These are phyloP conservation scores for Cardamine resedifolia DNA, from an alignment of 345 rosid genomes.

Conservation along the genomic window DNA sequence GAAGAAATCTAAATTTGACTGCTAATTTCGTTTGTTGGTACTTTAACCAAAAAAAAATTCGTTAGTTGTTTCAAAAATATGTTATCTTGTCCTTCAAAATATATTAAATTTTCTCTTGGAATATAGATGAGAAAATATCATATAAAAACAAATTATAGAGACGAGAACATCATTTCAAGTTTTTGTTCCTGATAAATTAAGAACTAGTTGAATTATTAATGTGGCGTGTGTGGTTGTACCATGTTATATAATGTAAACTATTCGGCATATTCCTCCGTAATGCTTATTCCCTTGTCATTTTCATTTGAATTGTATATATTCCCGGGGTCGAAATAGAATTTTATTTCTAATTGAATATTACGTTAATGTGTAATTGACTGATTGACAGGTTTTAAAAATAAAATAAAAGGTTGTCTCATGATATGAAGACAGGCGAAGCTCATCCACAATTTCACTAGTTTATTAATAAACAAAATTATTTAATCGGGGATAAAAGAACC, in stretches of 20 bases:
- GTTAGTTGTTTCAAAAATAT: neutral
- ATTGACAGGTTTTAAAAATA: slow-evolving; percentile 18
- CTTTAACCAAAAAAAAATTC: no score
- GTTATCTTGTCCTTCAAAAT: neutral
- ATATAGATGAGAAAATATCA: slow-evolving; percentile 16
- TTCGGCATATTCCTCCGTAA: slow-evolving; percentile 23
- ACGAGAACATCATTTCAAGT: neutral
- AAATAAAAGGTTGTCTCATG: slow-evolving; percentile 29
- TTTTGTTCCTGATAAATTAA: neutral
- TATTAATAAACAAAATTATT: slow-evolving; percentile 5
- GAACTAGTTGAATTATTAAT: slow-evolving; percentile 28
- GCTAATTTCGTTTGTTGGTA: neutral
- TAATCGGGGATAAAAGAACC: neutral
- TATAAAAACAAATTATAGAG: neutral
- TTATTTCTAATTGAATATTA: slow-evolving; percentile 15
- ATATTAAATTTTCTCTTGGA: neutral
- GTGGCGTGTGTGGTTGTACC: slow-evolving; percentile 37
- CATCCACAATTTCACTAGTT: slow-evolving; percentile 14
- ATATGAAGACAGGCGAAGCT: slow-evolving; percentile 38
- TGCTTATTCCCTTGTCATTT: slow-evolving; percentile 35
- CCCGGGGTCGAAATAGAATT: neutral
- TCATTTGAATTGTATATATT: slow-evolving; percentile 18
- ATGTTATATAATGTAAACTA: slow-evolving; percentile 34
- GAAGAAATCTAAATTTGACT: neutral
- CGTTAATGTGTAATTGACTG: slow-evolving; percentile 23